phyloP scores from a whole-genome alignment of 2,329 filamentous ascomycete genomes.

The Aspergillus fijiensis region DNA sequence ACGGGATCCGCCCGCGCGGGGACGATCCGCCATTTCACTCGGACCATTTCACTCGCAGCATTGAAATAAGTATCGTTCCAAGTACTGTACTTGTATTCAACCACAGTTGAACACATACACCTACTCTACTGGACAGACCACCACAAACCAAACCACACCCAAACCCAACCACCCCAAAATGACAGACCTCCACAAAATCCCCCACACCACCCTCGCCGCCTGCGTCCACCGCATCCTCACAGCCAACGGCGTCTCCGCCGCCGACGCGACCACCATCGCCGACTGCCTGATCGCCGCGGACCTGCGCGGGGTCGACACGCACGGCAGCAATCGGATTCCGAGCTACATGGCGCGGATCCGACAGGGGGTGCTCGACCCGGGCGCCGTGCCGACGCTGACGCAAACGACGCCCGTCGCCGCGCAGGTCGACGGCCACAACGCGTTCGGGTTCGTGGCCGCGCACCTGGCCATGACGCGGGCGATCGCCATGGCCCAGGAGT shows the following conservation, averaged over 20 bases:
- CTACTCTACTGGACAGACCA: neutral
- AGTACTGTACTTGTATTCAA: too few relatives aligned
- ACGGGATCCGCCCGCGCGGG: too few relatives aligned
- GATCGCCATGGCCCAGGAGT: slow-evolving; percentile 62
- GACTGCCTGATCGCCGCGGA: slow-evolving; percentile 70
- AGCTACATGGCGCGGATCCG: slow-evolving; percentile 74
- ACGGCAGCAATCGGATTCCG: slow-evolving; percentile 74
- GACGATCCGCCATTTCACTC: too few relatives aligned
- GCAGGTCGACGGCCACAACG: slow-evolving; percentile 66
- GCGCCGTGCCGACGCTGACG: slow-evolving; percentile 57
- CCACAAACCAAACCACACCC: neutral
- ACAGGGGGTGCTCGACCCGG: slow-evolving; percentile 64
- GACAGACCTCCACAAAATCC: slow-evolving; percentile 11
- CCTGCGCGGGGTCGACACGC: slow-evolving; percentile 75
- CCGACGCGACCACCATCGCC: slow-evolving; percentile 64
- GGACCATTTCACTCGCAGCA: too few relatives aligned
- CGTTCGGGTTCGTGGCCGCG: slow-evolving; percentile 73
- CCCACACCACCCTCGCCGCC: slow-evolving; percentile 17
- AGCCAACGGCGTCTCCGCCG: slow-evolving; percentile 55
- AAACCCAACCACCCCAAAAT: neutral
- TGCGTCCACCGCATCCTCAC: slow-evolving; percentile 31
- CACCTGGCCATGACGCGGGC: slow-evolving; percentile 65
- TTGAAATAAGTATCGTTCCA: too few relatives aligned
- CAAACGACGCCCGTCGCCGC: slow-evolving; percentile 70
- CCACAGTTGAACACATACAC: too few relatives aligned